A percentile compares a stretch with the other conserved stretches of the same genome.
phyloP scores from a whole-genome alignment of 2,329 filamentous ascomycete genomes.

The Tolypocladium endophyticum region DNA sequence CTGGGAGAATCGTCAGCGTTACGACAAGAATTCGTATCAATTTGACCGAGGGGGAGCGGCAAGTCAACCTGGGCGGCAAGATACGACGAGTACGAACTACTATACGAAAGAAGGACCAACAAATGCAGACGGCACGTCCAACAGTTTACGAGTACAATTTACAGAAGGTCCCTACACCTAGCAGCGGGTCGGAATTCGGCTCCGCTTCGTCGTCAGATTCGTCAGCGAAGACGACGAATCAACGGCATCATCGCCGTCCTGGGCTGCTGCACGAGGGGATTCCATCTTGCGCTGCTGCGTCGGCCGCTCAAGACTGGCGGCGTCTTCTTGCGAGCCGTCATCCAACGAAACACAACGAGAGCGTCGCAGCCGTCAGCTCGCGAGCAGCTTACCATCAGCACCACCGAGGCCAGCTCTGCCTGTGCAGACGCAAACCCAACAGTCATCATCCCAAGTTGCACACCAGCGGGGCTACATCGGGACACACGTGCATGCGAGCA shows the following conservation, averaged over 20 bases:
- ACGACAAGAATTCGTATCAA: too few relatives aligned
- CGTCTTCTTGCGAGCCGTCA: not conserved
- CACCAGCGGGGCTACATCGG: slow-evolving; percentile 1
- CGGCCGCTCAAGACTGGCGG: not conserved
- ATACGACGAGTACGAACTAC: not conserved
- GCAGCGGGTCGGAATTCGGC: not conserved
- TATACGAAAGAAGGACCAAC: not conserved
- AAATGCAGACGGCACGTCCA: not conserved
- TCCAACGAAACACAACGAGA: not conserved
- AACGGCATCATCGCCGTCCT: not conserved
- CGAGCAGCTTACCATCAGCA: not conserved
- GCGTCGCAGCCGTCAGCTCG: not conserved
- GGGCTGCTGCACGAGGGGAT: not conserved
- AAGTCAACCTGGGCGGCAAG: not conserved
- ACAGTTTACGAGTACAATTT: not conserved
- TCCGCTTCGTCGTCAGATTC: not conserved
- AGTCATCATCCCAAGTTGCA: not conserved
- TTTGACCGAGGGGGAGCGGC: not conserved
- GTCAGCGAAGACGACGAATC: not conserved
- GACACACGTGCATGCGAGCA: slow-evolving; percentile 2
- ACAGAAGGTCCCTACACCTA: not conserved
- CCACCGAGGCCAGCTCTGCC: not conserved
- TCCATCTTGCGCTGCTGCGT: not conserved
- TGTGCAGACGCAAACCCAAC: not conserved
- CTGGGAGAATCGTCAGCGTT: not conserved